Evolutionary conservation across 73 alveolate genomes (phyloP), one percentile per base, ranked within the genome.

Genomic region (Blepharisma stoltei): DNA sequence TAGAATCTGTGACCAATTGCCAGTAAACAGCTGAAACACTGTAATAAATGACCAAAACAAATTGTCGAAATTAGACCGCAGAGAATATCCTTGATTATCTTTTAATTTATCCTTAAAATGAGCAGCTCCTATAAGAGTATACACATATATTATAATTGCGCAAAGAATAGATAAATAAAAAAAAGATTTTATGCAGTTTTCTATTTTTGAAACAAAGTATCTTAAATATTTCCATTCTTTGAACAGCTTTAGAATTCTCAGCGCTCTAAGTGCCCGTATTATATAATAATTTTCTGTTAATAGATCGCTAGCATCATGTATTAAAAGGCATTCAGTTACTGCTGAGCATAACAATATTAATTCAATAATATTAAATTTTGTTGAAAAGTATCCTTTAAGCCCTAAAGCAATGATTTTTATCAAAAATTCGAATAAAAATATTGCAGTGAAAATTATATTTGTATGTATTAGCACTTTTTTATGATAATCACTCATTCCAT

Each of bases 331-430:
- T 76, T 94, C 97, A 54, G 81, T 71, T 20, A 91, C 46, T n/a
- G 96, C 81, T 6, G 94, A 85, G 37, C 81, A 55, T 0, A 94
- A 97, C 8, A 94, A 90, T 54, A 92, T 55, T 70, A 94, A 94
- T 67, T 94, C 99, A 85, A 94, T 92, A 70, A 50, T 81, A 78
- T 94, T 94, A 96, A 96, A 92, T 8, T 70, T 79, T 66, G 84
- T 85, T 53, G 82, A 66, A 78, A 89, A 92, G 81, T 94, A 94
- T 20, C 93, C 88, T 20, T 41, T 54, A 32, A 82, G 38, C 18
- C 95, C 96, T 75, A 84, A 81, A 9, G 98, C 98, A 5, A 47
- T 53, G 6, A 94, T 80, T 77, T 94, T 94, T 43, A 94, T 50
- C 18, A 82, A 6, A 45, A 93, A 85, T 80, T 94, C 99, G 6